Percentiles rank a stretch among this genome's conserved stretches.
Conservation (phyloP, 169 alveolate genomes). For the Plasmodium berghei region DNA sequence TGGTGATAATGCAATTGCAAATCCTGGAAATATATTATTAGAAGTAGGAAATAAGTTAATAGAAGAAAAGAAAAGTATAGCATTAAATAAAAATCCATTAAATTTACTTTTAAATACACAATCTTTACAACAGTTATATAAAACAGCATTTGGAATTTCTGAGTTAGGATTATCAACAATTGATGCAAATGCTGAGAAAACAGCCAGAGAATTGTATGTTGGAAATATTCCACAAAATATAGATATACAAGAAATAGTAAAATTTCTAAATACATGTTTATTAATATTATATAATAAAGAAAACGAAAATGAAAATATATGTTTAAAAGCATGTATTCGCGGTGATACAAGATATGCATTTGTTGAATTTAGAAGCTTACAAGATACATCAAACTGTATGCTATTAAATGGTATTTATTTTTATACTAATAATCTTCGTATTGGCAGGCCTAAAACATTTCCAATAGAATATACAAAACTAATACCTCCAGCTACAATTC, state of each 20-base stretch:
- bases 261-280: conserved; percentile 84
- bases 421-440: conserved; percentile 73
- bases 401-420: conserved; percentile 82
- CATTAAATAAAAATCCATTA: conserved; percentile 20
- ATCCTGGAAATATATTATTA: too few relatives aligned
- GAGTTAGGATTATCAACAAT: conserved; percentile 29
- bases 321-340: conserved; percentile 93
- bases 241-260: conserved; percentile 83
- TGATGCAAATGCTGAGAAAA: conserved; percentile 73
- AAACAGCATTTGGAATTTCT: conserved; percentile 15
- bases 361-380: conserved; percentile 94
- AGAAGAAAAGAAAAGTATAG: not conserved
- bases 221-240: conserved; percentile 87
- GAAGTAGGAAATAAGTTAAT: not conserved
- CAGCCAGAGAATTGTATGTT: conserved; percentile 88
- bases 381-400: conserved; percentile 91
- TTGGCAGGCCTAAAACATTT: conserved; percentile 85
- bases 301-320: conserved; percentile 66
- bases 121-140: conserved; percentile 29
- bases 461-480: conserved; percentile 74
- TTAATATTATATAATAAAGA: conserved; percentile 84
- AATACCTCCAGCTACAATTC: conserved; percentile 80
- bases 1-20: too few relatives aligned
- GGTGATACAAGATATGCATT: conserved; percentile 96
- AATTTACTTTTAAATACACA: conserved; percentile 40